phyloP scores from a whole-genome alignment of 139 green algal species.

The Coelastrella sp. region DNA sequence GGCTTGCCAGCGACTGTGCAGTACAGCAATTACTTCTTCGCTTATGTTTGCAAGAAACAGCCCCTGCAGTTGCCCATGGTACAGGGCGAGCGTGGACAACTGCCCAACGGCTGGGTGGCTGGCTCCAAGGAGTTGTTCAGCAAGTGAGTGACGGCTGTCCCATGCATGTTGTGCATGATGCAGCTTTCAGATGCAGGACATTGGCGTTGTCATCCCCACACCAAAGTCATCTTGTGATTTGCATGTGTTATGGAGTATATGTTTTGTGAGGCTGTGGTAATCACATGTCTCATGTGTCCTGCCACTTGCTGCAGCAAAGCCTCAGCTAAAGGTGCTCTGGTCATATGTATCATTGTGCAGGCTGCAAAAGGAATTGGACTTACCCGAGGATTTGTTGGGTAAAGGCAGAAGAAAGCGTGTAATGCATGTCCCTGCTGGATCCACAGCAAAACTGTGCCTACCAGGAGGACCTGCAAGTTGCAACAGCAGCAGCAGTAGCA shows the following conservation, averaged over 20 bases:
- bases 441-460: background rate
- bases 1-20: conserved; percentile 28
- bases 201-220: too few species aligned
- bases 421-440: conserved; percentile 25
- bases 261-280: background rate
- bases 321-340: too few species aligned
- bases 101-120: conserved; percentile 46
- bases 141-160: conserved; percentile 6
- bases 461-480: background rate
- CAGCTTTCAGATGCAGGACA: too few species aligned
- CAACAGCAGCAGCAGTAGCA: conserved; percentile 11
- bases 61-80: conserved; percentile 28
- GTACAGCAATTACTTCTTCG: conserved; percentile 43
- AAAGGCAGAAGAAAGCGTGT: conserved; percentile 21
- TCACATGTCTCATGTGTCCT: background rate
- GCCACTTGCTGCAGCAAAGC: too few species aligned
- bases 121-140: conserved; percentile 44
- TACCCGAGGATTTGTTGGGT: conserved; percentile 37
- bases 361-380: conserved; percentile 42
- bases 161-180: too few species aligned
- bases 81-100: conserved; percentile 2
- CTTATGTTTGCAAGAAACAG: conserved; percentile 48
- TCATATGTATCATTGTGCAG: conserved; percentile 9
- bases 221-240: too few species aligned
- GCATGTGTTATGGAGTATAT: too few species aligned